Percentiles rank a stretch among this genome's conserved stretches.
Conservation (phyloP, 768 basidiomycete species). For the Arthromyces matolae region DNA sequence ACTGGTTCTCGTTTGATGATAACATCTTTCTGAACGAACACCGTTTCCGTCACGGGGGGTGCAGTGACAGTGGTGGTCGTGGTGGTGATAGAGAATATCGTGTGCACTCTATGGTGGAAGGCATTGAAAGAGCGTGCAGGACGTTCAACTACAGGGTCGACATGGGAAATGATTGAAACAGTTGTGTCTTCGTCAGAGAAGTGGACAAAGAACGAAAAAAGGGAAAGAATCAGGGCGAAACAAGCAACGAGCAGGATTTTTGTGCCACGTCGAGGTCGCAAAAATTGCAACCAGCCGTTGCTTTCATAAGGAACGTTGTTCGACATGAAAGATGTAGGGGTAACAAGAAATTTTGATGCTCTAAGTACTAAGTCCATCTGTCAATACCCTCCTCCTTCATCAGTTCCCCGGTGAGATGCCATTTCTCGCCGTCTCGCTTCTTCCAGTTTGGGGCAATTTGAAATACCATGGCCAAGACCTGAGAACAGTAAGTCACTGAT, state of each 20-base stretch:
- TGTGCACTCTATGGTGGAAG: neutral
- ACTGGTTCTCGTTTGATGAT: constrained; percentile 26
- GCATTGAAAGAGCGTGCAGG: constrained; percentile 6
- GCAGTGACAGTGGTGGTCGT: constrained; percentile 12
- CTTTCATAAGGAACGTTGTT: neutral
- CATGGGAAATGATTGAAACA: too few species aligned
- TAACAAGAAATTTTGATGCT: neutral
- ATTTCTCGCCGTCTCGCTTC: constrained; percentile 88
- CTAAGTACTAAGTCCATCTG: neutral
- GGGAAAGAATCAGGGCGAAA: constrained; percentile 12
- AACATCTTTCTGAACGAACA: constrained; percentile 1
- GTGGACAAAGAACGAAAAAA: constrained; percentile 19
- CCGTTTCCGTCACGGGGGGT: constrained; percentile 13
- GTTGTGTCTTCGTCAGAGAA: constrained; percentile 3
- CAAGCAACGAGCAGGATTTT: constrained; percentile 15
- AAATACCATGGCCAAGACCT: constrained; percentile 92
- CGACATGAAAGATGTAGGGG: neutral
- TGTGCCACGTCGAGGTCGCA: constrained; percentile 16
- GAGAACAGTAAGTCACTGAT: constrained; percentile 2
- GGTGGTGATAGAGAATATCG: constrained; percentile 5
- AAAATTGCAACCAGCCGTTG: neutral
- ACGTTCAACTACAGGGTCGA: neutral
- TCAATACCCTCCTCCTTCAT: constrained; percentile 56
- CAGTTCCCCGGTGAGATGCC: constrained; percentile 77
- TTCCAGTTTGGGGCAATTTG: constrained; percentile 95